A percentile compares a stretch with the other conserved stretches of the same genome.
These are phyloP conservation scores for Colletotrichum navitas DNA, from an alignment of 2,329 filamentous ascomycete genomes.

Conservation along the genomic window DNA sequence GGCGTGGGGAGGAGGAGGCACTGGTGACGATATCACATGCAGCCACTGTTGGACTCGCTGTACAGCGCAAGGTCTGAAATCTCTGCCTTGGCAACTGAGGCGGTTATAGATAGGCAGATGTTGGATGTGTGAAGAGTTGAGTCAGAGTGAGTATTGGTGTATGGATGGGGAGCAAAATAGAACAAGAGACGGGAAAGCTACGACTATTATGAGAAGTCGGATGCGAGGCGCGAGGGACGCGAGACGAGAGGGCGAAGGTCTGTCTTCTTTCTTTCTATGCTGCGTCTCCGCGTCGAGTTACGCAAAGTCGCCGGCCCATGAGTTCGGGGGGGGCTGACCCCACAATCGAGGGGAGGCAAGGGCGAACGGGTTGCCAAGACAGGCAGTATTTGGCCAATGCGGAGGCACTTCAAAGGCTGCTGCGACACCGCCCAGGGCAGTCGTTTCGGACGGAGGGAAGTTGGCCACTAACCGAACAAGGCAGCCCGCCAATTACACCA, in stretches of 20 bases:
- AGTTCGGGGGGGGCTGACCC: conserved; percentile 35
- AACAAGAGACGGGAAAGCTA: background rate
- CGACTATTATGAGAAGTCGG: conserved; percentile 22
- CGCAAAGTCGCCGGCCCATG: conserved; percentile 31
- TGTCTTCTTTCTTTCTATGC: background rate
- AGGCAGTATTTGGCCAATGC: conserved; percentile 41
- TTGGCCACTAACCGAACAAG: background rate
- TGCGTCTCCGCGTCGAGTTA: conserved; percentile 16
- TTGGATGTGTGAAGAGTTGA: background rate
- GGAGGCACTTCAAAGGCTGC: conserved; percentile 30
- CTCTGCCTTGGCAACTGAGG: conserved; percentile 29
- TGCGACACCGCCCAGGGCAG: conserved; percentile 37
- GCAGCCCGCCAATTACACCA: no score
- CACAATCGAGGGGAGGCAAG: conserved; percentile 38
- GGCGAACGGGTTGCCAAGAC: conserved; percentile 31
- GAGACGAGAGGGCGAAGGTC: conserved; percentile 12
- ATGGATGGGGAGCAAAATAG: background rate
- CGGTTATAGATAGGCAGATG: background rate
- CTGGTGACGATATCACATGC: conserved; percentile 40
- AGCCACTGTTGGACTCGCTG: conserved; percentile 26
- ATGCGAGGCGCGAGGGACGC: conserved; percentile 4
- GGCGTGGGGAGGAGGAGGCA: background rate
- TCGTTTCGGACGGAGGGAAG: conserved; percentile 44
- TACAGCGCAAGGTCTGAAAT: conserved; percentile 30
- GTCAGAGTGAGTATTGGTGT: background rate